Evolutionary conservation across 2,329 filamentous ascomycete genomes (phyloP), one percentile per base, ranked within the genome.

Genomic region (Nemania diffusa): DNA sequence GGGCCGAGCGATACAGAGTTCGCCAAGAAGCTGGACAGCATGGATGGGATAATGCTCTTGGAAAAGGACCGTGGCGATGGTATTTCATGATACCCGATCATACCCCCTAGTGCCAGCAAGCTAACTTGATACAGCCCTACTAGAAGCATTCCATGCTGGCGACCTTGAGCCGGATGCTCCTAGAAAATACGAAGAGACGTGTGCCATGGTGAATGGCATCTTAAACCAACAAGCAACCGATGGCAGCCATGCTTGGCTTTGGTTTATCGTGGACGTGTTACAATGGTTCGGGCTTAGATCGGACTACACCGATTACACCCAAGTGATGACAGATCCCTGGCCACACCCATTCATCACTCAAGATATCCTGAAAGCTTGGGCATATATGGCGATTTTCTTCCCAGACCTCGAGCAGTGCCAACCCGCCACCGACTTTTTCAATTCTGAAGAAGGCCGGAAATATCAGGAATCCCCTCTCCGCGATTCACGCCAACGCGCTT

Each of bases 121-220:
- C n/a, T 44, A 48, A 58, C 42, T 44, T 22, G 29, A 27, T 64
- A 53, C 37, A 77, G 73, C 71, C 13, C 81, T 83, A 73, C 82
- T 84, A 57, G 75, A 82, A 53, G 75, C 76, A 29, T 84, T 82
- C 75, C 83, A 84, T 63, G 74, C 77, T 5, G 82, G 77, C 5
- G 83, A 85, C 52, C 70, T 83, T 1, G 79, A 82, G 55, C 79
- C 81, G 0, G 76, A 79, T 3, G 78, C 79, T 0, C 76, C 78
- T 27, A 73, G 77, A 50, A 77, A 75, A 58, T 83, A 81, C 67
- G 55, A 74, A 1, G 79, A 83, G 58, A 76, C 78, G 22, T 74
- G 76, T 50, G 73, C 75, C 3, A 77, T 84, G 62, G 72, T 81
- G 32, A 69, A 72, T n/a, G 74, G 76, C 3, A 72, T 74, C 44